Evolutionary conservation across 2,329 filamentous ascomycete genomes (phyloP).

Genomic region (Paecilomyces variotii): DNA sequence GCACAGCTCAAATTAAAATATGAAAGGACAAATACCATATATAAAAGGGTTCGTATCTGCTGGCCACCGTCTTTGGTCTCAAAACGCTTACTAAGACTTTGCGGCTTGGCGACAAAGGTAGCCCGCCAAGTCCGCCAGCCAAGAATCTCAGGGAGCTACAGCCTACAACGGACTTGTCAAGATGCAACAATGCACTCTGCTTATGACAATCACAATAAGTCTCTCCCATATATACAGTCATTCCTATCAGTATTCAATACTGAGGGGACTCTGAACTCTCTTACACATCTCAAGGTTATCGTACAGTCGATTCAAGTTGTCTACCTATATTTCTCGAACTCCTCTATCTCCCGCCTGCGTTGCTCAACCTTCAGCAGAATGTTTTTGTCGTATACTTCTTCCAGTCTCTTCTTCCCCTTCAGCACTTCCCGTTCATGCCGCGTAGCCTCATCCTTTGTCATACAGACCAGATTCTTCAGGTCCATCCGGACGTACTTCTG

Average conservation of each 20-base stretch:
- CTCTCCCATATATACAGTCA: neutral
- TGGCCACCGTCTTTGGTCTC: neutral
- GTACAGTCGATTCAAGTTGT: conserved; percentile 23
- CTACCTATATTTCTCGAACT: conserved; percentile 43
- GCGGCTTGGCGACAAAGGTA: too few relatives aligned
- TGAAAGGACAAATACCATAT: neutral
- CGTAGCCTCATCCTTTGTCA: conserved; percentile 85
- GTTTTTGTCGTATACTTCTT: conserved; percentile 65
- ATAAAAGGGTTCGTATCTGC: neutral
- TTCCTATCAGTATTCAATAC: neutral
- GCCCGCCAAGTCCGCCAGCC: too few relatives aligned
- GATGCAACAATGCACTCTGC: too few relatives aligned
- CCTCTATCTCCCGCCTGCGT: conserved; percentile 59
- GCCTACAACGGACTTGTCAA: too few relatives aligned
- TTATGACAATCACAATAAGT: too few relatives aligned
- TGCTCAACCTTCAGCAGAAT: conserved; percentile 60
- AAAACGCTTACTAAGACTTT: neutral
- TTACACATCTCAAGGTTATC: neutral
- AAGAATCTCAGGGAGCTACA: too few relatives aligned
- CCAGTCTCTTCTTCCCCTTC: conserved; percentile 56
- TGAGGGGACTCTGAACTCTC: neutral
- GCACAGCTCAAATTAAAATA: neutral
- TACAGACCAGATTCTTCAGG: conserved; percentile 68
- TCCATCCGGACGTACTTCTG: conserved; percentile 68
- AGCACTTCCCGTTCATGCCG: conserved; percentile 75